Conservation (phyloP, 768 basidiomycete species). For the Sarcomyxa edulis region DNA sequence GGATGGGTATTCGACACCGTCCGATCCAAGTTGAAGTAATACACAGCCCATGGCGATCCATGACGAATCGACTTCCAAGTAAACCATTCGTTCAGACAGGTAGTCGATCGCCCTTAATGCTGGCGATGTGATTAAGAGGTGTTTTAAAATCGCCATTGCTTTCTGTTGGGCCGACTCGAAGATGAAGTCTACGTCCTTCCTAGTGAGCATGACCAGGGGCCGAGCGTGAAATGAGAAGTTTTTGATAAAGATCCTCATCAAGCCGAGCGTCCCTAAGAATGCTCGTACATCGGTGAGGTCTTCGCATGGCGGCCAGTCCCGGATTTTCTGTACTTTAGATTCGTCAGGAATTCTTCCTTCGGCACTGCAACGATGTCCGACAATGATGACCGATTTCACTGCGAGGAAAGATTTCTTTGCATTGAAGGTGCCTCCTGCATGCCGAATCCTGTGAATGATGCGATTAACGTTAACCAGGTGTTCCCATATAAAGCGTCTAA, state of each 20-base stretch:
- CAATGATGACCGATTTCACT: constrained; percentile 17
- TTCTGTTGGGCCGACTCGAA: constrained; percentile 21
- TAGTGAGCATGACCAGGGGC: constrained; percentile 18
- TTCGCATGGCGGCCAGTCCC: constrained; percentile 17
- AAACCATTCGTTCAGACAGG: constrained; percentile 13
- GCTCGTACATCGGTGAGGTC: constrained; percentile 16
- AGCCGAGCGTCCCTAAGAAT: constrained; percentile 25
- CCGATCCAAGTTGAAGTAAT: constrained; percentile 16
- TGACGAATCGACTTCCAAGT: constrained; percentile 26
- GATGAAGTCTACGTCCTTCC: constrained; percentile 20
- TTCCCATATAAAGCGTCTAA: constrained; percentile 33
- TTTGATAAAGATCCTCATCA: constrained; percentile 22
- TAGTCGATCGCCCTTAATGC: constrained; percentile 25
- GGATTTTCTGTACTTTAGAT: constrained; percentile 11
- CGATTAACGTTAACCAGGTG: constrained; percentile 29
- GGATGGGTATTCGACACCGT: constrained; percentile 11
- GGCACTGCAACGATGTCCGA: constrained; percentile 33
- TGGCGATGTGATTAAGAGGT: constrained; percentile 13
- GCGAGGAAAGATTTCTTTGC: constrained; percentile 28
- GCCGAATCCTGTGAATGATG: constrained; percentile 29
- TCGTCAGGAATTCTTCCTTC: constrained; percentile 22
- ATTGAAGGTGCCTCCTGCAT: constrained; percentile 29
- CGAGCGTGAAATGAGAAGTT: constrained; percentile 18
- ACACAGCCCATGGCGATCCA: constrained; percentile 15
- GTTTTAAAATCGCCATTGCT: constrained; percentile 14